Percentiles rank a stretch among this genome's conserved stretches.
Evolutionary conservation across 305 asterid genomes (phyloP).

Genomic region (Solanum hybrid): DNA sequence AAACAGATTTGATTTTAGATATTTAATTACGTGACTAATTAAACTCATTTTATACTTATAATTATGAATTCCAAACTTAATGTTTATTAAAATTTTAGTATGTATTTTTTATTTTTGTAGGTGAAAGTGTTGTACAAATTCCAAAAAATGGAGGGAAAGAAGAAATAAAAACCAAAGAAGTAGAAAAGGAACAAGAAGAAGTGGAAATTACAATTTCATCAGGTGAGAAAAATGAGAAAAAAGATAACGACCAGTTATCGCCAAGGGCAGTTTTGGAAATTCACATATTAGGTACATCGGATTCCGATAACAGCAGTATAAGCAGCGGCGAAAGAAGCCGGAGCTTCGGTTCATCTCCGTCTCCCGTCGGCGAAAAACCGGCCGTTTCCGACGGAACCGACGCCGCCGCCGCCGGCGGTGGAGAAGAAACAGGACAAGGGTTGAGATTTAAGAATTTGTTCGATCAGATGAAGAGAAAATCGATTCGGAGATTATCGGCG

Average conservation of each 20-base stretch:
- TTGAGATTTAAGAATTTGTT: constrained; percentile 64
- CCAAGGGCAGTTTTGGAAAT: constrained; percentile 72
- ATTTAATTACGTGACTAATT: neutral
- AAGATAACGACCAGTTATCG: constrained; percentile 32
- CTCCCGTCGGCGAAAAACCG: constrained; percentile 17
- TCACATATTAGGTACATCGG: constrained; percentile 35
- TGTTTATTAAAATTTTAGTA: neutral
- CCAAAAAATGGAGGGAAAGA: neutral
- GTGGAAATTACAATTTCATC: neutral
- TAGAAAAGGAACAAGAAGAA: constrained; percentile 16
- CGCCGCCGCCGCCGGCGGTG: neutral
- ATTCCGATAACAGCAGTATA: constrained; percentile 31
- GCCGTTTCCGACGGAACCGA: neutral
- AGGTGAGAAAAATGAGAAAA: neutral
- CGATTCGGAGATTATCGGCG: constrained; percentile 40
- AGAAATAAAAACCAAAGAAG: neutral
- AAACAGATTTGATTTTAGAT: neutral
- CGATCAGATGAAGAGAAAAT: constrained; percentile 40
- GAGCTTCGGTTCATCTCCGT: constrained; percentile 20
- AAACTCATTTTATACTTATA: neutral
- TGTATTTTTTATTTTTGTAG: neutral
- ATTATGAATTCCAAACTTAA: neutral
- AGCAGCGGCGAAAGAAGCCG: constrained; percentile 24
- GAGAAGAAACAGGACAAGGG: constrained; percentile 29
- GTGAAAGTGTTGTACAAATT: constrained; percentile 9